Conservation (phyloP, 345 rosid species). For the Salix caprea region DNA sequence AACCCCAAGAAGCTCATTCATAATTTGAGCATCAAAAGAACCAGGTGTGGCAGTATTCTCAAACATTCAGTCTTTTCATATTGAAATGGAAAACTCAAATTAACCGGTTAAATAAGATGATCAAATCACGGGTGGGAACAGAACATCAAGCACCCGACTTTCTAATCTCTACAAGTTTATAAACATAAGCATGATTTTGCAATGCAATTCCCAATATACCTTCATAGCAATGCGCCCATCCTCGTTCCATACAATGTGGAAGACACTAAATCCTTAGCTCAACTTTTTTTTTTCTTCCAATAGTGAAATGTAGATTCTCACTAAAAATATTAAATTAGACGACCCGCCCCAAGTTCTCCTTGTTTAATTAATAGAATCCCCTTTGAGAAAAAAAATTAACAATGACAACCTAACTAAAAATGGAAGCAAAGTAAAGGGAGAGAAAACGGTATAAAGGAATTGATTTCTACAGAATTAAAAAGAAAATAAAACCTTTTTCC, state of each 20-base stretch:
- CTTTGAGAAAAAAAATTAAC: not conserved
- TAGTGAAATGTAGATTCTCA: not conserved
- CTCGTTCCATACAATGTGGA: not conserved
- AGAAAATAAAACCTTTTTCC: slow-evolving; percentile 64
- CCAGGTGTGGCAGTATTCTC: not conserved
- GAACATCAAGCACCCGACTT: not conserved
- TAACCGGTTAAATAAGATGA: not conserved
- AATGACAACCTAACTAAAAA: not conserved
- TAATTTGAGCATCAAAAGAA: not conserved
- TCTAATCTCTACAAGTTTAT: not conserved
- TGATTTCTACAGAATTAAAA: not conserved
- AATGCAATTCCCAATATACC: not conserved
- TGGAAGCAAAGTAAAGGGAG: not conserved
- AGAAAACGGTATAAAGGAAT: not conserved
- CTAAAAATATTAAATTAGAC: not conserved
- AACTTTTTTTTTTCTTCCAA: not conserved
- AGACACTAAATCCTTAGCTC: not conserved
- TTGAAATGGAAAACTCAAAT: not conserved
- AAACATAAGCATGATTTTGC: not conserved
- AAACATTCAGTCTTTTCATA: not conserved
- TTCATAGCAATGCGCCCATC: not conserved
- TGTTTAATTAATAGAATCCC: not conserved
- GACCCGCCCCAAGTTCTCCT: not conserved
- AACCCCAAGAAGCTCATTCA: not conserved
- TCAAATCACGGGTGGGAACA: not conserved